These are phyloP conservation scores for Saturnispora halmiae DNA, from an alignment of 805 yeast genomes.

Conservation along the genomic window DNA sequence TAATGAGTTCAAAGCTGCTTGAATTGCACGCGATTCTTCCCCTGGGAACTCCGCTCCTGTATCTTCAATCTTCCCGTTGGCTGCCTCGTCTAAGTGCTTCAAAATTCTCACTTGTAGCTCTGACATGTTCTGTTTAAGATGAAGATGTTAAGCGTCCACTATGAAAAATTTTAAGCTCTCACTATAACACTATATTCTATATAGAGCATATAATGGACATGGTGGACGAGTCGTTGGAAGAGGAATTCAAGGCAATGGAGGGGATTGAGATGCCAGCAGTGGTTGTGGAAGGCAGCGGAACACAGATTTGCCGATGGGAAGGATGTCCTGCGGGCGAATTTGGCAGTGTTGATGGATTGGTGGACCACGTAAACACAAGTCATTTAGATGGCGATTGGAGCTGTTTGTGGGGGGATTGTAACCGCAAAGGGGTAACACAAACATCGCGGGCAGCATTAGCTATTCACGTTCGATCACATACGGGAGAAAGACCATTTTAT, in stretches of 20 bases:
- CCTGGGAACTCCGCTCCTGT: conserved; percentile 61
- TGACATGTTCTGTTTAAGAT: conserved; percentile 38
- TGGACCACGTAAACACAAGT: neutral
- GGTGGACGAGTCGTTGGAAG: neutral
- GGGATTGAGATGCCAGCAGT: neutral
- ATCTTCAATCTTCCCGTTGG: conserved; percentile 57
- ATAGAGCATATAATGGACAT: neutral
- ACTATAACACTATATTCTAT: neutral
- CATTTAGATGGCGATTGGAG: neutral
- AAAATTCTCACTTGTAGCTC: conserved; percentile 57
- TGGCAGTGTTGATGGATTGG: conserved; percentile 8
- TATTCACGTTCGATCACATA: conserved; percentile 56
- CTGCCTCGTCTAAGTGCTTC: conserved; percentile 53
- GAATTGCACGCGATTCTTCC: conserved; percentile 53
- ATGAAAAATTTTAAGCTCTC: neutral
- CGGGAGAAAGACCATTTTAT: conserved; percentile 56
- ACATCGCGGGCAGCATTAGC: conserved; percentile 50
- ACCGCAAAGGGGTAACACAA: conserved; percentile 35
- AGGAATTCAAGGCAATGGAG: neutral
- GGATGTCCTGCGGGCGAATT: neutral
- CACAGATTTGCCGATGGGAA: neutral
- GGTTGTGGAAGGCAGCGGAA: neutral
- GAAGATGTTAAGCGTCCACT: neutral
- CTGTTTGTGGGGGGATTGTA: conserved; percentile 31
- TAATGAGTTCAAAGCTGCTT: conserved; percentile 80